phyloP scores from a whole-genome alignment of 495 filamentous ascomycete genomes.

The Neurospora sp. region DNA sequence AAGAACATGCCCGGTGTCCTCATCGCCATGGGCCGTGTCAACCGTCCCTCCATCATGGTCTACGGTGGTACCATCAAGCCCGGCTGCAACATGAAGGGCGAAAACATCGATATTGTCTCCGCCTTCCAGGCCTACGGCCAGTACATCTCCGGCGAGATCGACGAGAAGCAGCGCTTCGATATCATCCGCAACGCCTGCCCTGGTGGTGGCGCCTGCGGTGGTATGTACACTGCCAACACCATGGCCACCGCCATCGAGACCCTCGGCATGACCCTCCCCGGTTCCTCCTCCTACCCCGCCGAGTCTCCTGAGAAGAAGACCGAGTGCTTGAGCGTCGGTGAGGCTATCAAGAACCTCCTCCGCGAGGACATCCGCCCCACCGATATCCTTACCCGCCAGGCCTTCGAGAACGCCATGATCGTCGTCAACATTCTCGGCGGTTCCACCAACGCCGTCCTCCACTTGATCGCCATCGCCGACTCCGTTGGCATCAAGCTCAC shows the following conservation, averaged over 20 bases:
- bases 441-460: slow-evolving; percentile 93
- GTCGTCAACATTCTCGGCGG: slow-evolving; percentile 91
- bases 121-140: slow-evolving; percentile 98
- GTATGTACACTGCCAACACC: slow-evolving; percentile 99
- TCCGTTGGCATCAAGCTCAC: slow-evolving; percentile 86
- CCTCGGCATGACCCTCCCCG: slow-evolving; percentile 91
- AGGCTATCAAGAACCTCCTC: slow-evolving; percentile 76
- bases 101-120: slow-evolving; percentile 85
- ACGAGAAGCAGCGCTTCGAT: slow-evolving; percentile 81
- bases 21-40: slow-evolving; percentile 95
- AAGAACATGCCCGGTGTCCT: slow-evolving; percentile 99
- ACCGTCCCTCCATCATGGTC: slow-evolving; percentile 90
- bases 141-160: slow-evolving; percentile 83
- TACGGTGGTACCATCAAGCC: slow-evolving; percentile 94
- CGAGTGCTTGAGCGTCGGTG: slow-evolving; percentile 77
- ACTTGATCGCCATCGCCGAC: slow-evolving; percentile 93
- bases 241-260: slow-evolving; percentile 96
- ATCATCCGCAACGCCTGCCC: slow-evolving; percentile 94
- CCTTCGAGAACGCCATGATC: slow-evolving; percentile 96
- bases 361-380: slow-evolving; percentile 77
- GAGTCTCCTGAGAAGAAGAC: slow-evolving; percentile 74
- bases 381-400: slow-evolving; percentile 84
- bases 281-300: slow-evolving; percentile 86
- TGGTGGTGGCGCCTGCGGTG: slow-evolving; percentile 86
- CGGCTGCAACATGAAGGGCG: slow-evolving; percentile 68